Percentiles rank a stretch among this genome's conserved stretches.
These are phyloP conservation scores for Alternaria postmessia DNA, from an alignment of 2,329 filamentous ascomycete species.

Conservation along the genomic window DNA sequence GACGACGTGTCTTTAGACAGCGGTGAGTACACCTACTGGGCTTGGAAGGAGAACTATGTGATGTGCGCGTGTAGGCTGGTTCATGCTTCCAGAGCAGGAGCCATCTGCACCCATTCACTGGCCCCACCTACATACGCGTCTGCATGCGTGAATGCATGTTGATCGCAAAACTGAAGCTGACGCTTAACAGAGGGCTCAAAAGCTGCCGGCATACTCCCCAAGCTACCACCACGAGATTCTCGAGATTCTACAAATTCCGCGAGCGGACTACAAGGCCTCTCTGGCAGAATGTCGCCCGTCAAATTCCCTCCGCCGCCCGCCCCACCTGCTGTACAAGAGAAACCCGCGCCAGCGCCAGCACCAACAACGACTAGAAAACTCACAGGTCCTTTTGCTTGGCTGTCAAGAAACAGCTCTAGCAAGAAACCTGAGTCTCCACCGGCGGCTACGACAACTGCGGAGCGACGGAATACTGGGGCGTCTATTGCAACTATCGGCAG, in stretches of 20 bases:
- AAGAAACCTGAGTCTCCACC: slow-evolving; percentile 66
- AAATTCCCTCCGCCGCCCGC: slow-evolving; percentile 52
- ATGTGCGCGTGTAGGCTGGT: slow-evolving; percentile 11
- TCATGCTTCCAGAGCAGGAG: slow-evolving; percentile 2
- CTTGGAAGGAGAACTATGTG: slow-evolving; percentile 10
- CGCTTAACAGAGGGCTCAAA: slow-evolving; percentile 38
- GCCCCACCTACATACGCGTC: background rate
- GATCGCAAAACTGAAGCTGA: slow-evolving; percentile 24
- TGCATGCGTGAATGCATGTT: background rate
- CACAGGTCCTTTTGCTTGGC: slow-evolving; percentile 64
- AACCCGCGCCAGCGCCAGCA: slow-evolving; percentile 37
- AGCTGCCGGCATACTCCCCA: slow-evolving; percentile 52
- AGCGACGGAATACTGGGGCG: slow-evolving; percentile 77
- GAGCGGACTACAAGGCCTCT: slow-evolving; percentile 69
- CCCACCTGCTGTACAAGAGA: slow-evolving; percentile 41
- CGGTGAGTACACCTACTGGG: slow-evolving; percentile 56
- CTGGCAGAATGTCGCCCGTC: slow-evolving; percentile 74
- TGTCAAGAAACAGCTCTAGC: slow-evolving; percentile 60
- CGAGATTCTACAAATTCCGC: slow-evolving; percentile 42
- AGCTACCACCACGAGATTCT: slow-evolving; percentile 63
- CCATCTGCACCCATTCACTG: background rate
- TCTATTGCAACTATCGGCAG: slow-evolving; percentile 81
- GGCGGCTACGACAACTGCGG: slow-evolving; percentile 57
- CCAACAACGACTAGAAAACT: slow-evolving; percentile 69
- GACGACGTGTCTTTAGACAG: slow-evolving; percentile 71